Conservation (phyloP, 345 rosid species). For the Aquilaria malaccensis region DNA sequence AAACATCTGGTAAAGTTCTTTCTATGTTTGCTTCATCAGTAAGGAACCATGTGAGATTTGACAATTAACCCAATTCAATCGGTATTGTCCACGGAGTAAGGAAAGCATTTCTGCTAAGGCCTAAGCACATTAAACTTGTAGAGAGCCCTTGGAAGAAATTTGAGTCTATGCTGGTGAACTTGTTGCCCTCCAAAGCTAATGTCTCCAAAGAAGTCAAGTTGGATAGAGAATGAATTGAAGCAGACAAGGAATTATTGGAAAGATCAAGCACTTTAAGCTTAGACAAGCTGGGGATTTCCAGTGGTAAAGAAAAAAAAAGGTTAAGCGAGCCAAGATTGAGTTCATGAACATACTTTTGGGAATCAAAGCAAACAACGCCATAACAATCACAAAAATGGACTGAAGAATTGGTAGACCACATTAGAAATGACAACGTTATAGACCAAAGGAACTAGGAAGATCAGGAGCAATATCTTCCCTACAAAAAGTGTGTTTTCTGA, state of each 20-base stretch:
- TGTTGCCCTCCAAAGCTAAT: constrained; percentile 21
- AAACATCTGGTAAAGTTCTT: constrained; percentile 36
- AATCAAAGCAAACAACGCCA: too few species aligned
- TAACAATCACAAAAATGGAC: too few species aligned
- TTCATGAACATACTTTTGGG: too few species aligned
- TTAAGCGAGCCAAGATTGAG: too few species aligned
- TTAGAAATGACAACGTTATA: too few species aligned
- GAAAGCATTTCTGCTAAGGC: constrained; percentile 16
- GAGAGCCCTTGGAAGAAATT: constrained; percentile 19
- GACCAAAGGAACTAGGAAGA: too few species aligned
- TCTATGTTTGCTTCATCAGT: constrained; percentile 12
- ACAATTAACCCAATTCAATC: constrained; percentile 13
- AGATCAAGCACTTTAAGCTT: constrained; percentile 19
- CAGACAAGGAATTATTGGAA: constrained; percentile 26
- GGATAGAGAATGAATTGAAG: constrained; percentile 39
- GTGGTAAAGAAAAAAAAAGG: too few species aligned
- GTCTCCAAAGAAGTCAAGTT: constrained; percentile 23
- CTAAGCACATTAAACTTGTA: constrained; percentile 24
- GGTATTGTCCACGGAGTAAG: constrained; percentile 41
- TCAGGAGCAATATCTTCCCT: too few species aligned
- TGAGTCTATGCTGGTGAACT: constrained; percentile 25
- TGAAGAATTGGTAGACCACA: too few species aligned
- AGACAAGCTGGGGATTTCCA: not conserved
- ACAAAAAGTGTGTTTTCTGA: too few species aligned
- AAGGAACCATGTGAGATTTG: constrained; percentile 8